A percentile compares a stretch with the other conserved stretches of the same genome.
These are phyloP conservation scores for Dendryphion nanum DNA, from an alignment of 2,329 filamentous ascomycete genomes.

Conservation along the genomic window DNA sequence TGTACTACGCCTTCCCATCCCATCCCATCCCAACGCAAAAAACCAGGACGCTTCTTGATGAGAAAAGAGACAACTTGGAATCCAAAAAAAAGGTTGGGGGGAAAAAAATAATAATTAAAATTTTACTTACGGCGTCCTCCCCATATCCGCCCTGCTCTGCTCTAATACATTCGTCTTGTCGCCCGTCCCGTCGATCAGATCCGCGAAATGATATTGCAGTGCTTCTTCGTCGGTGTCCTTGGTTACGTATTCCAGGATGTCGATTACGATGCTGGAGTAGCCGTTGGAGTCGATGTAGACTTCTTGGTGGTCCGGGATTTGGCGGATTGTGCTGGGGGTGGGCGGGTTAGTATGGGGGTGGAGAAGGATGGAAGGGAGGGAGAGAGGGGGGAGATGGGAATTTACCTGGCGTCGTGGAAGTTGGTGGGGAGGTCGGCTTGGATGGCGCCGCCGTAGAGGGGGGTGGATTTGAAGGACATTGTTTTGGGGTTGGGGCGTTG, in stretches of 20 bases:
- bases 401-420: slow-evolving; percentile 73
- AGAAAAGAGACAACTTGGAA: too few species aligned
- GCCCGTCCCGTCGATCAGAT: slow-evolving; percentile 42
- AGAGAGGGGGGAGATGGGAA: slow-evolving; percentile 6
- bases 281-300: slow-evolving; percentile 83
- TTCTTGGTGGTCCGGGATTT: slow-evolving; percentile 86
- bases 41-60: too few species aligned
- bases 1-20: too few species aligned
- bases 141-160: slow-evolving; percentile 26
- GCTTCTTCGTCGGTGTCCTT: slow-evolving; percentile 68
- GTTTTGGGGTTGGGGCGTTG: slow-evolving; percentile 32
- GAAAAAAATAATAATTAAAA: background rate
- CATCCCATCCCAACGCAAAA: too few species aligned
- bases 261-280: slow-evolving; percentile 84
- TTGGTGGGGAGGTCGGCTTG: slow-evolving; percentile 64
- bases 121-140: slow-evolving; percentile 39
- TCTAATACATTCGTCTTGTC: slow-evolving; percentile 37
- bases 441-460: slow-evolving; percentile 72
- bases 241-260: slow-evolving; percentile 80
- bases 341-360: background rate
- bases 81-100: too few species aligned
- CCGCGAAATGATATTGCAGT: slow-evolving; percentile 49
- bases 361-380: slow-evolving; percentile 8
- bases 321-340: slow-evolving; percentile 61
- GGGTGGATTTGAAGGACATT: slow-evolving; percentile 56